These are phyloP conservation scores for Backusella morwellensis DNA, from an alignment of 192 early-diverging fungal genomes.

Conservation along the genomic window DNA sequence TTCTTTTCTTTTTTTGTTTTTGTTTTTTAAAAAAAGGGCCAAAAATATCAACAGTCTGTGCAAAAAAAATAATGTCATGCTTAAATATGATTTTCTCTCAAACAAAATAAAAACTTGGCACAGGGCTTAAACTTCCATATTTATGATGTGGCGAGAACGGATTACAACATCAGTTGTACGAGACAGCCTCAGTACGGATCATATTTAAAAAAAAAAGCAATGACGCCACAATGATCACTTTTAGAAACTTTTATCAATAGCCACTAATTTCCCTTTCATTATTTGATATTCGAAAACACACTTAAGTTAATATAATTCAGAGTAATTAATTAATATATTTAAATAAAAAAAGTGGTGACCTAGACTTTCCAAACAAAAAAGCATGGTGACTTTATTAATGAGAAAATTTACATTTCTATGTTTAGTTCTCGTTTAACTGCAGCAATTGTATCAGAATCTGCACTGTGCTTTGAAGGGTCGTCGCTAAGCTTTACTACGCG, in stretches of 20 bases:
- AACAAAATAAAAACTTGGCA: background rate
- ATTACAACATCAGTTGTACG: background rate
- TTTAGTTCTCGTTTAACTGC: constrained; percentile 44
- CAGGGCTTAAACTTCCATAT: background rate
- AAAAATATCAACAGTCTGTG: background rate
- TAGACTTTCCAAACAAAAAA: background rate
- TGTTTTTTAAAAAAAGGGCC: background rate
- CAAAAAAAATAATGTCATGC: background rate
- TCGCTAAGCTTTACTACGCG: constrained; percentile 73
- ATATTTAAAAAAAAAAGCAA: background rate
- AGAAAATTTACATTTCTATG: background rate
- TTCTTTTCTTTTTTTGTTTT: background rate
- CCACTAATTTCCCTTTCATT: background rate
- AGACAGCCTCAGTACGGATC: background rate
- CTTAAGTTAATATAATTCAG: background rate
- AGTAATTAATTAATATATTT: background rate
- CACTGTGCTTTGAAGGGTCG: constrained; percentile 59
- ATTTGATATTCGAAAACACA: background rate
- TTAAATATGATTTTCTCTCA: background rate
- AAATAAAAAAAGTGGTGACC: background rate
- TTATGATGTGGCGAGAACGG: background rate
- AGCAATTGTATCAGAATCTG: constrained; percentile 47
- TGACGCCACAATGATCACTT: background rate
- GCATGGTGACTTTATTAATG: background rate
- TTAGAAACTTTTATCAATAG: background rate